Conservation (phyloP, 345 rosid species). For the Citrus australasica region DNA sequence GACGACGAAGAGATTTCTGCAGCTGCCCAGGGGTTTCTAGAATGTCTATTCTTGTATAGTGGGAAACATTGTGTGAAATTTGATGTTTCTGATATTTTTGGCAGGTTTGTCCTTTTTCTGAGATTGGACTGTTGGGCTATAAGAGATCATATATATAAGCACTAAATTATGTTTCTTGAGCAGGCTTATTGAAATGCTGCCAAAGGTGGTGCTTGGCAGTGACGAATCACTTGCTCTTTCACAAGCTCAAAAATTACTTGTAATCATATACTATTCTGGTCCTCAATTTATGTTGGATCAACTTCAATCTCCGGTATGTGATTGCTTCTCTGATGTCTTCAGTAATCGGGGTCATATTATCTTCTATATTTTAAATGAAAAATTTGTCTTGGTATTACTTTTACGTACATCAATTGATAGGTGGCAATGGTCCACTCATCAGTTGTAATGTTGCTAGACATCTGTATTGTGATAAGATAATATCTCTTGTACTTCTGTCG, state of each 20-base stretch:
- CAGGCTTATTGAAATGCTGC: constrained; percentile 88
- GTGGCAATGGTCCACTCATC: background rate
- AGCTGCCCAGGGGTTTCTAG: constrained; percentile 64
- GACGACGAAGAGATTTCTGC: constrained; percentile 64
- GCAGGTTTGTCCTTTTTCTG: constrained; percentile 49
- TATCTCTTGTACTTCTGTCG: background rate
- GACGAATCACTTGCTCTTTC: constrained; percentile 70
- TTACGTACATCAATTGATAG: background rate
- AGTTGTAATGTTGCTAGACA: background rate
- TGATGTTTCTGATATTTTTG: constrained; percentile 60
- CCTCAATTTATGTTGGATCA: constrained; percentile 64
- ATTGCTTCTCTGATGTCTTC: background rate
- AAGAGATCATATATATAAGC: constrained; percentile 3
- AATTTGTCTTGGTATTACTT: background rate
- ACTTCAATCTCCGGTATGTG: constrained; percentile 88
- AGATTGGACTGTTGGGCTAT: constrained; percentile 3
- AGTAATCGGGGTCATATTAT: background rate
- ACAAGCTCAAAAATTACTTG: constrained; percentile 76
- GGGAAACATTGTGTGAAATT: constrained; percentile 35
- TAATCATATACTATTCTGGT: constrained; percentile 75
- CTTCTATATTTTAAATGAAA: background rate
- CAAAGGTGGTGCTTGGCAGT: constrained; percentile 68
- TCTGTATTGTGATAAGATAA: background rate
- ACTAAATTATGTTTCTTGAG: constrained; percentile 10
- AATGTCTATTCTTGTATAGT: constrained; percentile 40